Conservation (phyloP, 495 filamentous ascomycete species). For the Letharia lupina region DNA sequence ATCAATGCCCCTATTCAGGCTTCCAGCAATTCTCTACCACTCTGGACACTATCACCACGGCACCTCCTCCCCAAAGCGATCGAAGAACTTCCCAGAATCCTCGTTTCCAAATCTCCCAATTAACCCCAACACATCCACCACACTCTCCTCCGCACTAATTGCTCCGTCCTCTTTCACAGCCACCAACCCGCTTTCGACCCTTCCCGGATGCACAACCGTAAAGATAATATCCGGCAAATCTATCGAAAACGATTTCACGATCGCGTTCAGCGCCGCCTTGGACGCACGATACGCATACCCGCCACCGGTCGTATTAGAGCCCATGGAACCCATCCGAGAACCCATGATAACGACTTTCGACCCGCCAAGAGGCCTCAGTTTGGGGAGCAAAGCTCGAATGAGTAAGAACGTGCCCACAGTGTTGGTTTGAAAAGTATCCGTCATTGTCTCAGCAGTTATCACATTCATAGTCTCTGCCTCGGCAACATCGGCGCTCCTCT, state of each 20-base stretch:
- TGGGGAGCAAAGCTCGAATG: slow-evolving; percentile 8
- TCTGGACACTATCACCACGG: slow-evolving; percentile 26
- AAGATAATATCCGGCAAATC: slow-evolving; percentile 30
- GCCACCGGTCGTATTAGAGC: slow-evolving; percentile 26
- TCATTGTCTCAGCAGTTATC: slow-evolving; percentile 1
- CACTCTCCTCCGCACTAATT: slow-evolving; percentile 32
- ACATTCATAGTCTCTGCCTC: slow-evolving; percentile 8
- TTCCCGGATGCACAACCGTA: slow-evolving; percentile 28
- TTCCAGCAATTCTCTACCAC: too few relatives aligned
- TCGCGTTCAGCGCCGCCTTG: slow-evolving; percentile 32
- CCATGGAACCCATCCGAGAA: slow-evolving; percentile 28
- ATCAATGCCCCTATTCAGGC: too few relatives aligned
- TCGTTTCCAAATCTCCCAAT: slow-evolving; percentile 25
- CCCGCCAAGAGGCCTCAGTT: not conserved
- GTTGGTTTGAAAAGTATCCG: slow-evolving; percentile 2
- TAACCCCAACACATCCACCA: slow-evolving; percentile 29
- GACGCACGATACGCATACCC: slow-evolving; percentile 33
- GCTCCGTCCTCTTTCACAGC: slow-evolving; percentile 35
- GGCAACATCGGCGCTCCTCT: slow-evolving; percentile 1
- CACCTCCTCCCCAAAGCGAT: slow-evolving; percentile 33
- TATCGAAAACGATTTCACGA: slow-evolving; percentile 27
- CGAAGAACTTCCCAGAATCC: slow-evolving; percentile 32
- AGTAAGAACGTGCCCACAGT: slow-evolving; percentile 11
- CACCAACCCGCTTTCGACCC: slow-evolving; percentile 37
- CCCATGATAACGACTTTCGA: slow-evolving; percentile 33